Conservation (phyloP, 1,284 basidiomycete species). For the Ceratobasidium sp. region DNA sequence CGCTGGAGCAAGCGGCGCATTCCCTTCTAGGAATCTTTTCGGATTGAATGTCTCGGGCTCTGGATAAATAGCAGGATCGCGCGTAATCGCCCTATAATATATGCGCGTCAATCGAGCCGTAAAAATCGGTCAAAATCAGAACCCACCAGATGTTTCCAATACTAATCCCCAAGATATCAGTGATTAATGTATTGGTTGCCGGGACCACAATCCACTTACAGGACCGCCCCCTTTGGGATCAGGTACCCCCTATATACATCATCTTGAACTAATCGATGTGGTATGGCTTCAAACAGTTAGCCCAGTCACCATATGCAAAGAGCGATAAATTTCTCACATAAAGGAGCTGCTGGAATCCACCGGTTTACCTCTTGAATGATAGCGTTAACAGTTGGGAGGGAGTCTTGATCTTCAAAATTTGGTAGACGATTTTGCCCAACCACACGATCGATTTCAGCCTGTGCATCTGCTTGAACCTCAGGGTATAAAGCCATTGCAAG, state of each 20-base stretch:
- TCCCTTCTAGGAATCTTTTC: constrained; percentile 12
- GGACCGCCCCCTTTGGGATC: constrained; percentile 32
- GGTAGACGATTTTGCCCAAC: constrained; percentile 48
- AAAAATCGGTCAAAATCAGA: too few species aligned
- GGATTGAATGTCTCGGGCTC: constrained; percentile 38
- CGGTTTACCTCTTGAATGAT: constrained; percentile 47
- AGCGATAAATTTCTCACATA: too few species aligned
- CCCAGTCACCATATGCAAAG: too few species aligned
- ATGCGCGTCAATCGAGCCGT: neutral
- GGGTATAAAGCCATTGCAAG: constrained; percentile 45
- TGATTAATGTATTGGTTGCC: neutral
- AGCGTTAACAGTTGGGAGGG: constrained; percentile 49
- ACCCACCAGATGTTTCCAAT: constrained; percentile 39
- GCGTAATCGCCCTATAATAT: constrained; percentile 21
- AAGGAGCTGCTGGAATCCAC: constrained; percentile 47
- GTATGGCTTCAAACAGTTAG: constrained; percentile 21
- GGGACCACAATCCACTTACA: neutral
- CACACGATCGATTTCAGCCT: constrained; percentile 47
- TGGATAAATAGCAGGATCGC: constrained; percentile 34
- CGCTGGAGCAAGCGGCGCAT: neutral
- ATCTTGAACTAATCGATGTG: constrained; percentile 33
- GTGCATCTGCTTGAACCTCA: constrained; percentile 45
- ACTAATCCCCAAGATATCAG: neutral
- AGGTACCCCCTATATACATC: constrained; percentile 40
- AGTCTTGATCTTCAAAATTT: constrained; percentile 46